A percentile compares a stretch with the other conserved stretches of the same genome.
These are phyloP conservation scores for Albophoma yamanashiensis DNA, from an alignment of 2,329 filamentous ascomycete genomes.

Conservation along the genomic window DNA sequence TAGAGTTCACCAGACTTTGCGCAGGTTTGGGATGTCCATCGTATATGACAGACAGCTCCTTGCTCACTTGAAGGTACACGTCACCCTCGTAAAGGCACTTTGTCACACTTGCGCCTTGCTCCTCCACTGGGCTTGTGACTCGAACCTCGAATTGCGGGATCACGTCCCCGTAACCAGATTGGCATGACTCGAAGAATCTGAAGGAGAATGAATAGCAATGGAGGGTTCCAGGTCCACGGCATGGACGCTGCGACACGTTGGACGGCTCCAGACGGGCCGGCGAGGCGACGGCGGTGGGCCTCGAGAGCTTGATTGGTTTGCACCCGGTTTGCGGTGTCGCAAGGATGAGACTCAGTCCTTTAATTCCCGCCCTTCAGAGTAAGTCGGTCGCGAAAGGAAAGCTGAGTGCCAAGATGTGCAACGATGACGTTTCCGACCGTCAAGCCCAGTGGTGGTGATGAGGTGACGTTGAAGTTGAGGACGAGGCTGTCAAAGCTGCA, in stretches of 20 bases:
- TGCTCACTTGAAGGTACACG: not conserved
- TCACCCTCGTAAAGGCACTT: not conserved
- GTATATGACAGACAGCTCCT: too few species aligned
- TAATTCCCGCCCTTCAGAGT: not conserved
- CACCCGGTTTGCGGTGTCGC: not conserved
- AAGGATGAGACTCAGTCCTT: not conserved
- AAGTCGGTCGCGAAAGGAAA: not conserved
- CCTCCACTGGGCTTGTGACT: not conserved
- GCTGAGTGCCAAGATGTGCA: too few species aligned
- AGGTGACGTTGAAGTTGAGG: not conserved
- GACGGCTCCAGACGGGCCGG: constrained; percentile 12
- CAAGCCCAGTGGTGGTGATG: not conserved
- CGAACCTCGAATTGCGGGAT: not conserved
- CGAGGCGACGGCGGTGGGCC: not conserved
- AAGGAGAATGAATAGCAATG: not conserved
- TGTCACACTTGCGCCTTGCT: not conserved
- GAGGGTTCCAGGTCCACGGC: constrained; percentile 9
- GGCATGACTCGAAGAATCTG: not conserved
- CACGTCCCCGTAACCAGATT: not conserved
- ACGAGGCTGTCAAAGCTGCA: not conserved
- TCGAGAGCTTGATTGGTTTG: not conserved
- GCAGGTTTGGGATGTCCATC: too few species aligned
- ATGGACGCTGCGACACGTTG: constrained; percentile 14
- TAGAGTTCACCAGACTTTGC: not conserved
- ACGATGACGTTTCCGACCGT: not conserved